phyloP scores from a whole-genome alignment of 164 flowering plant genomes.

The Cinnamomum micranthum region DNA sequence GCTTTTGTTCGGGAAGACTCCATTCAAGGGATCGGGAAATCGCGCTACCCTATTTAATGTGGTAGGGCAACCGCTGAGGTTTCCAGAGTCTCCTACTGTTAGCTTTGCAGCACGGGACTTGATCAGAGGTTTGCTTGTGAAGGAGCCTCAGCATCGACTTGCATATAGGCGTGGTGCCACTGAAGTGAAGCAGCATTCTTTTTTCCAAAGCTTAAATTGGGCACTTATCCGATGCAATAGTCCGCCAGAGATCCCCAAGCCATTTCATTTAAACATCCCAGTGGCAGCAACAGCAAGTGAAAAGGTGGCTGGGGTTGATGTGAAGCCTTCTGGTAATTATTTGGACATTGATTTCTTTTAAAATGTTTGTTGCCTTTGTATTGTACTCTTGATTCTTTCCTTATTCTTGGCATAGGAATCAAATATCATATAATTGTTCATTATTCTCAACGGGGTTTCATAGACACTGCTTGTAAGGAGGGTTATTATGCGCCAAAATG shows the following conservation, averaged over 20 bases:
- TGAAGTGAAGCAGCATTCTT: conserved; percentile 14
- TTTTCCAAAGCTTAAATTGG: conserved; percentile 19
- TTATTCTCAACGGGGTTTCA: neutral
- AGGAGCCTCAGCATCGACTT: conserved; percentile 15
- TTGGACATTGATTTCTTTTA: conserved; percentile 87
- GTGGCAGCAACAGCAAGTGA: conserved; percentile 40
- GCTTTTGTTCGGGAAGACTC: conserved; percentile 12
- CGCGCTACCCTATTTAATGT: conserved; percentile 14
- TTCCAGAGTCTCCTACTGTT: conserved; percentile 15
- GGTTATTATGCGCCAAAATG: no score
- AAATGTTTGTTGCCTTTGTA: neutral
- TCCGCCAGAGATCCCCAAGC: conserved; percentile 9
- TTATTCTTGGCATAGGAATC: neutral
- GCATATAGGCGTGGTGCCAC: conserved; percentile 17
- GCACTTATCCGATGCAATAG: conserved; percentile 11
- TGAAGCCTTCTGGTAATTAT: conserved; percentile 54
- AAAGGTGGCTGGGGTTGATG: conserved; percentile 37
- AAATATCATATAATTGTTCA: neutral
- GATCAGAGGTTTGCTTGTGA: conserved; percentile 14
- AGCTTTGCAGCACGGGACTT: conserved; percentile 8
- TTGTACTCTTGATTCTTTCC: neutral
- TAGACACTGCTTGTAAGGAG: no score
- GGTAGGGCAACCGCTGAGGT: conserved; percentile 15
- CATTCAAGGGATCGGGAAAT: conserved; percentile 15
- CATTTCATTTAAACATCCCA: conserved; percentile 33